Evolutionary conservation across 352 stramenopile genomes (phyloP), one percentile per base, ranked within the genome.

Genomic region (Aphanomyces stellatus): DNA sequence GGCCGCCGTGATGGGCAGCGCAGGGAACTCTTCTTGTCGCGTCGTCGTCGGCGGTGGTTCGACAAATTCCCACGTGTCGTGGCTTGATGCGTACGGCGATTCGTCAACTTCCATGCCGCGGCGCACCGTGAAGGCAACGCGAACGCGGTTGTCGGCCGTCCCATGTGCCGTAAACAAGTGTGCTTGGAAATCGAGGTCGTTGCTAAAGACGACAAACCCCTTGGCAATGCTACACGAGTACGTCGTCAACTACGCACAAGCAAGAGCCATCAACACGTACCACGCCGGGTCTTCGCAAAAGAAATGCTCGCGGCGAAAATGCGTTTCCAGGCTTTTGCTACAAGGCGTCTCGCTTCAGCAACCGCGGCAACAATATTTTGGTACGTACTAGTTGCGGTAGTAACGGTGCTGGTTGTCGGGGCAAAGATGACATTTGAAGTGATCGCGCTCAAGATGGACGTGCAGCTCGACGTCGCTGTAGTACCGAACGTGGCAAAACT

Each of bases 361-460:
- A 67, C 11, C 19, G 22, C 19, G 53, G 2, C 13, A 13, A 28
- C 27, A 37, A 22, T 11, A 31, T 41, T 48, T 37, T 28, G 30
- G 43, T 76, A 87, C 82, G 66, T 78, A 91, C 81, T 96, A 96
- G 74, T 96, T 92, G 63, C 87, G 82, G 70, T 90, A 96, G 72
- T 96, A 93, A 34, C 92, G 80, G 71, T 93, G 85, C 66, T 91
- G 85, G 33, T 81, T 72, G 60, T 91, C 90, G 28, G 75, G 61
- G 82, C 88, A 96, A 22, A 96, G 78, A 60, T 96, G 87, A 62
- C 88, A 96, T 65, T 89, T 93, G 72, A 93, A 96, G 64, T 96
- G 88, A 60, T 96, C 85, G 48, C 88, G 88, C 70, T 92, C 85
- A 31, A 96, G 64, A 62, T 96, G 88, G 27, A 91, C 78, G 61